phyloP scores from a whole-genome alignment of 2,329 filamentous ascomycete genomes.

The Cadophora sp. region DNA sequence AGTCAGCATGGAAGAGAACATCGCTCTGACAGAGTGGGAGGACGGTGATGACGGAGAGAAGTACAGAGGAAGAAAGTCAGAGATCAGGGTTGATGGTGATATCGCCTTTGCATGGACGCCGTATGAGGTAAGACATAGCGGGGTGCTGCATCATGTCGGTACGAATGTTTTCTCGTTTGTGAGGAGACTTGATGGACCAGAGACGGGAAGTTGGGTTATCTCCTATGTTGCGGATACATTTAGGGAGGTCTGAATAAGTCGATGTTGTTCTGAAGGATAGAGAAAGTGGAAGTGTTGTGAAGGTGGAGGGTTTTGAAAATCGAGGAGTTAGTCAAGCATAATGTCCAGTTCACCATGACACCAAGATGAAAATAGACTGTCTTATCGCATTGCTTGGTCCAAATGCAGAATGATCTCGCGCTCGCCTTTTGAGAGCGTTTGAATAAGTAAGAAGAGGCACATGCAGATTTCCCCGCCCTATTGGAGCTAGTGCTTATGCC shows the following conservation, averaged over 20 bases:
- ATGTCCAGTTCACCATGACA: no score
- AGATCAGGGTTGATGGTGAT: slow-evolving; percentile 9
- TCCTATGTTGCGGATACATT: neutral
- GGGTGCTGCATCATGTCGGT: slow-evolving; percentile 7
- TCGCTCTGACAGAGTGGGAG: neutral
- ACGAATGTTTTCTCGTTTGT: neutral
- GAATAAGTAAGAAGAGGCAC: neutral
- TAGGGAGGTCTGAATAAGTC: neutral
- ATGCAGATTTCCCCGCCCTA: neutral
- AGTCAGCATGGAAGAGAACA: slow-evolving; percentile 1
- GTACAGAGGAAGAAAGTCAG: slow-evolving; percentile 7
- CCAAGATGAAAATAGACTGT: no score
- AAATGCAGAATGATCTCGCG: no score
- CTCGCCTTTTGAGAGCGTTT: no score
- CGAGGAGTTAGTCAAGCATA: no score
- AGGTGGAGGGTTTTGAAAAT: neutral
- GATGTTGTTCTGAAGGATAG: neutral
- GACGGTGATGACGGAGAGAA: neutral
- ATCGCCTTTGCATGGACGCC: slow-evolving; percentile 18
- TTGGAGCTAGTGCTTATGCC: neutral
- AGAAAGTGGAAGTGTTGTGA: neutral
- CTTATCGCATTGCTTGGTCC: no score
- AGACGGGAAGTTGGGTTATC: neutral
- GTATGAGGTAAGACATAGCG: neutral
- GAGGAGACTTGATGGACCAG: neutral